Base-by-base conservation (phyloP, 2,329 filamentous ascomycete species). In the Fusarium guadeloupense region DNA sequence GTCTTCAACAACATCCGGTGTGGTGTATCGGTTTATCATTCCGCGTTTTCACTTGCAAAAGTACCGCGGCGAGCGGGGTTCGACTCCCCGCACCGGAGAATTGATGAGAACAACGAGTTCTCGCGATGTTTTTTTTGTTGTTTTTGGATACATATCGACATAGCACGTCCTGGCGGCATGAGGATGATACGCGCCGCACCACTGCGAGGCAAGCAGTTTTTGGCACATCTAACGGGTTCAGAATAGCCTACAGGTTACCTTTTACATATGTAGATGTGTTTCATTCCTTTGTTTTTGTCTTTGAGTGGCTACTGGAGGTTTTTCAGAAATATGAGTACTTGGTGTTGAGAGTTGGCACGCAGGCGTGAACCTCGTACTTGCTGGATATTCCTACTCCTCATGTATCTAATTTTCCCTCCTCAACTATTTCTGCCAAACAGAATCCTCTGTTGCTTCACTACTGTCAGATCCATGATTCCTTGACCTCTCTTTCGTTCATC, bases 61-160 rank as follows among this genome's bases (percentile, higher is more conserved):
- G 17, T 14, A 4, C 62, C 61, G 62, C 62, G 61, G 62, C 57
- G 62, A 58, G 57, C 48, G 44, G 62, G 62, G 62, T 65, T 65
- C 62, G 58, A 65, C 38, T 65, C 62, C 62, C 62, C 41, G 48
- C 54, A 62, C 40, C 62, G 62, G 62, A 64, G 61, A n/a, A 14
- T 1, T 2, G 12, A 3, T 1, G 14, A 37, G 14, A 12, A 26
- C n/a, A 21, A 4, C 0, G 7, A 4, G 4, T 10, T 28, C 28
- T 19, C 7, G 6, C 2, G 3, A 23, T 10, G 2, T n/a, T 46
- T 47, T 51, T 51, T 51, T 14, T 37, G 23, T 17, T 46, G n/a
- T 46, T 51, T 19, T 37, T 6, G 10, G 10, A n/a, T 8, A 21
- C 16, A 6, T 23, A 5, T 16, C 8, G n/a, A 37, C 9, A 19